Percentiles rank a stretch among this genome's conserved stretches.
phyloP scores from a whole-genome alignment of 768 basidiomycete species.

The Lactarius tabidus region DNA sequence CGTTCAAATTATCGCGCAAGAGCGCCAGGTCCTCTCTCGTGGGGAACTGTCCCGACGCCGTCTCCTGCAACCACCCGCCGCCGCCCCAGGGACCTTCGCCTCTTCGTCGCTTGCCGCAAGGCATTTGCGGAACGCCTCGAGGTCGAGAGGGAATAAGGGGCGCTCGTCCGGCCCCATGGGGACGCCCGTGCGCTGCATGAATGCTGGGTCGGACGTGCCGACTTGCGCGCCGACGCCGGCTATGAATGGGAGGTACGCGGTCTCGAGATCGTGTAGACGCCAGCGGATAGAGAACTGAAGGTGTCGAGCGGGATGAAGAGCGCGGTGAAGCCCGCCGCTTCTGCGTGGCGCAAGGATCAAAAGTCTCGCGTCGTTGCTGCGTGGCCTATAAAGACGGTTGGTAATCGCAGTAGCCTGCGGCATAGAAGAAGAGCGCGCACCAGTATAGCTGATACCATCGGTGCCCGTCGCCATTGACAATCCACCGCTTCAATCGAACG shows the following conservation, averaged over 20 bases:
- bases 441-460: slow-evolving; percentile 86
- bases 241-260: slow-evolving; percentile 59
- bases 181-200: slow-evolving; percentile 56
- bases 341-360: slow-evolving; percentile 65
- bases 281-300: slow-evolving; percentile 65
- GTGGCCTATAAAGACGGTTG: slow-evolving; percentile 45
- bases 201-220: slow-evolving; percentile 70
- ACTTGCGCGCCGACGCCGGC: slow-evolving; percentile 66
- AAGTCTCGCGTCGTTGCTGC: slow-evolving; percentile 51
- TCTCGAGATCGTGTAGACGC: slow-evolving; percentile 70
- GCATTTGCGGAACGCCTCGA: slow-evolving; percentile 42
- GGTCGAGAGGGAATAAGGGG: slow-evolving; percentile 57
- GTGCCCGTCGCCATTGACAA: slow-evolving; percentile 61
- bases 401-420: background rate
- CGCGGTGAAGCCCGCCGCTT: slow-evolving; percentile 59
- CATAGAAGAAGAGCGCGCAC: slow-evolving; percentile 32
- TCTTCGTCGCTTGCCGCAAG: slow-evolving; percentile 46
- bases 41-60: slow-evolving; percentile 57
- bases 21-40: slow-evolving; percentile 71
- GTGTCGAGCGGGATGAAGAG: slow-evolving; percentile 82
- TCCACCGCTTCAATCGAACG: slow-evolving; percentile 76
- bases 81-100: slow-evolving; percentile 43
- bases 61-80: slow-evolving; percentile 57
- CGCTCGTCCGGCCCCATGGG: slow-evolving; percentile 41
- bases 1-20: slow-evolving; percentile 70